Evolutionary conservation across 805 yeast species (phyloP).

Genomic region (Kuraishia borneana): DNA sequence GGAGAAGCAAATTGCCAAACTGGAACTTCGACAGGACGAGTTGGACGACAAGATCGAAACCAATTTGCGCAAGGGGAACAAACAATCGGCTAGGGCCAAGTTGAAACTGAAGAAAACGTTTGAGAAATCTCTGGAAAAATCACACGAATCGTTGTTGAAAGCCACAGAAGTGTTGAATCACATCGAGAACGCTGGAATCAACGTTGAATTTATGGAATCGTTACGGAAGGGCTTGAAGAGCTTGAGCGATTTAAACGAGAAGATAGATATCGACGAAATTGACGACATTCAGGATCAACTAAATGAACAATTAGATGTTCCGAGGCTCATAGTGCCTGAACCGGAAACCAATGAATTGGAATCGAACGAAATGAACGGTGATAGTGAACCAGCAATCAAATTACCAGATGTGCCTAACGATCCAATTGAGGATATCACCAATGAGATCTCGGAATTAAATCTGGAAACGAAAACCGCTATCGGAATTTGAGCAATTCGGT

Average conservation of each 20-base stretch:
- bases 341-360: too few species aligned
- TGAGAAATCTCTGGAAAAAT: slow-evolving; percentile 9
- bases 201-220: slow-evolving; percentile 6
- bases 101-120: slow-evolving; percentile 12
- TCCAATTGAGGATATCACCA: too few species aligned
- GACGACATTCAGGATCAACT: slow-evolving; percentile 7
- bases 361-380: too few species aligned
- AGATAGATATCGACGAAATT: slow-evolving; percentile 8
- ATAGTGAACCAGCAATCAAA: too few species aligned
- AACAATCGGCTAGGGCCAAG: slow-evolving; percentile 11
- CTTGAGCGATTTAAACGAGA: slow-evolving; percentile 12
- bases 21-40: background rate
- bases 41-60: background rate
- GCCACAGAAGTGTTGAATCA: slow-evolving; percentile 10
- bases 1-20: background rate
- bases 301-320: too few species aligned
- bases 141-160: slow-evolving; percentile 5
- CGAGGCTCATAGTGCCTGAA: too few species aligned
- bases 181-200: slow-evolving; percentile 16
- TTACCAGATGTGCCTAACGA: too few species aligned
- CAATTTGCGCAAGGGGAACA: background rate
- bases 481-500: too few species aligned
- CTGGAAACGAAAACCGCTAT: too few species aligned
- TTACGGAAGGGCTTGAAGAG: slow-evolving; percentile 14
- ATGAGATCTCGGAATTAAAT: too few species aligned